phyloP scores from a whole-genome alignment of 192 early-diverging fungal genomes.

The Entomortierella chlamydospora region DNA sequence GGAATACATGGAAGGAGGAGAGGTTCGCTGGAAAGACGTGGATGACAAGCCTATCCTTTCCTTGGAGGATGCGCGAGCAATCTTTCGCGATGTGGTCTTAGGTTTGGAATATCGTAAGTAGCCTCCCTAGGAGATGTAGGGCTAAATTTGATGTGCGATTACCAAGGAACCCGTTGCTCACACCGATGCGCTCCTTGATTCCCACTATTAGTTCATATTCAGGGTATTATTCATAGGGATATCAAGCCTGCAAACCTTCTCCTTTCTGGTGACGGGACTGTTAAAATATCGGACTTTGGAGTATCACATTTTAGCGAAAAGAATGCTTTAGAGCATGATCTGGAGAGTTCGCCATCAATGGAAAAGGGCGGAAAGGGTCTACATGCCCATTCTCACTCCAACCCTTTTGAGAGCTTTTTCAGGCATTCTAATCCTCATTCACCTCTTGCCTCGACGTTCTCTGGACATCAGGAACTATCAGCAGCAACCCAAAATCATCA shows the following conservation, averaged over 20 bases:
- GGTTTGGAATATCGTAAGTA: constrained; percentile 91
- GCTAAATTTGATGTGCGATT: neutral
- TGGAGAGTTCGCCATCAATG: constrained; percentile 42
- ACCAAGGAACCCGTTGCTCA: too few species aligned
- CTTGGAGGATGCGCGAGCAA: constrained; percentile 71
- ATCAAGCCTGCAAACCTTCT: constrained; percentile 98
- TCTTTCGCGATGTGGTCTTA: constrained; percentile 91
- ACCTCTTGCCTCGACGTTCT: constrained; percentile 20
- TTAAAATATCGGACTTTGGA: constrained; percentile 99
- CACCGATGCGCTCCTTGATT: too few species aligned
- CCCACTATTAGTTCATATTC: constrained; percentile 91
- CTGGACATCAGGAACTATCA: constrained; percentile 8
- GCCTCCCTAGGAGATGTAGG: neutral
- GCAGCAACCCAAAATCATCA: constrained; percentile 55
- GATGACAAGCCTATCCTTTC: constrained; percentile 72
- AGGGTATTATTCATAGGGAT: constrained; percentile 97
- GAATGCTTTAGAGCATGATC: constrained; percentile 51
- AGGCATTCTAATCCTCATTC: constrained; percentile 38
- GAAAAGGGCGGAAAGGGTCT: constrained; percentile 34
- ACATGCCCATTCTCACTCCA: constrained; percentile 23
- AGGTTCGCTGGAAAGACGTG: constrained; percentile 87
- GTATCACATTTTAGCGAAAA: constrained; percentile 85
- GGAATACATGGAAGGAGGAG: constrained; percentile 93
- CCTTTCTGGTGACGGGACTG: constrained; percentile 74
- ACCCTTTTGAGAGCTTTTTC: constrained; percentile 41